phyloP scores from a whole-genome alignment of 345 rosid genomes.

The Syzygium grande region DNA sequence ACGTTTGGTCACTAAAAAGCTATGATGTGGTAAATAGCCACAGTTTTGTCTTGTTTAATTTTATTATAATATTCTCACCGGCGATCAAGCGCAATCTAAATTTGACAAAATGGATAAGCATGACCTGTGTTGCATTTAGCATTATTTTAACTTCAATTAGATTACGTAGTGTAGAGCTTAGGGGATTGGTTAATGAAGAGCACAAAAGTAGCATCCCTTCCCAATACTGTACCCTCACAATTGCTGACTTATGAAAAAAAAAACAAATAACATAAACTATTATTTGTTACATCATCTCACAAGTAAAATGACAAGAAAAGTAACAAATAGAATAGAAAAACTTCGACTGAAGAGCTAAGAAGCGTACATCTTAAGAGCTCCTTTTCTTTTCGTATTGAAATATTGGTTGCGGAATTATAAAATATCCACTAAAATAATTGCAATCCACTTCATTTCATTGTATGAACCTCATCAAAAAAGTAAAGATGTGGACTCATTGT shows the following conservation, averaged over 20 bases:
- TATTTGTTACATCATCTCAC: background rate
- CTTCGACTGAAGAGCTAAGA: background rate
- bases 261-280: background rate
- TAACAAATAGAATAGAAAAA: background rate
- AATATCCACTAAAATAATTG: background rate
- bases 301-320: rapidly evolving
- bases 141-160: background rate
- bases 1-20: rapidly evolving
- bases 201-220: background rate
- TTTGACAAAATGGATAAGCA: background rate
- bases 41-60: rapidly evolving
- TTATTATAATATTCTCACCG: rapidly evolving
- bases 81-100: background rate
- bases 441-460: background rate
- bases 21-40: background rate
- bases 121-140: background rate
- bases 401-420: background rate
- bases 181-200: background rate
- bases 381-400: background rate
- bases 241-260: background rate
- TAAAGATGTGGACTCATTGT: background rate
- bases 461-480: background rate
- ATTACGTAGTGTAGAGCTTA: background rate
- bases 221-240: background rate
- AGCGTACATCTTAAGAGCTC: background rate